Evolutionary conservation across 495 filamentous ascomycete species (phyloP).

Genomic region (Pyrenula massariospora): DNA sequence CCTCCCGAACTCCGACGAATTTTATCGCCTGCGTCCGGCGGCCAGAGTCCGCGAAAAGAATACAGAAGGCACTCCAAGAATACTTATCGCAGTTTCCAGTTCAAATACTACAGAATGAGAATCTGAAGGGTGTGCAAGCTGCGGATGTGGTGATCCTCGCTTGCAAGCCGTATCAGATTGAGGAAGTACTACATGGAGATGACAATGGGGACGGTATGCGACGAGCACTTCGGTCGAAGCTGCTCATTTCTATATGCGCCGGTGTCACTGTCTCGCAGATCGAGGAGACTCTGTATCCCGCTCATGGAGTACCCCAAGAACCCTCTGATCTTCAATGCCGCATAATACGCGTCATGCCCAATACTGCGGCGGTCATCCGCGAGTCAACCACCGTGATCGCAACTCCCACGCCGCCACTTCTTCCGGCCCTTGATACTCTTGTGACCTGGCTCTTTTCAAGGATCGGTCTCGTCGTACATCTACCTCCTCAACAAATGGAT

Average conservation of each 20-base stretch:
- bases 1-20: slow-evolving; percentile 46
- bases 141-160: slow-evolving; percentile 58
- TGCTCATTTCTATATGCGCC: slow-evolving; percentile 75
- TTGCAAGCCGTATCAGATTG: slow-evolving; percentile 69
- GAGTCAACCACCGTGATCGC: slow-evolving; percentile 74
- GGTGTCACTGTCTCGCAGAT: slow-evolving; percentile 63
- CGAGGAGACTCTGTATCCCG: slow-evolving; percentile 41
- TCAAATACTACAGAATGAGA: slow-evolving; percentile 9
- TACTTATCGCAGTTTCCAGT: slow-evolving; percentile 19
- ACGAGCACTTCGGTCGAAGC: slow-evolving; percentile 61
- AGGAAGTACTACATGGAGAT: slow-evolving; percentile 45
- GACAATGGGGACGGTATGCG: slow-evolving; percentile 39
- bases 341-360: slow-evolving; percentile 68
- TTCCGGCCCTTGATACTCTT: slow-evolving; percentile 30
- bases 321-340: slow-evolving; percentile 36
- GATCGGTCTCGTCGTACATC: slow-evolving; percentile 51
- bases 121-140: slow-evolving; percentile 36
- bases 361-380: slow-evolving; percentile 55
- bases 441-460: slow-evolving; percentile 65
- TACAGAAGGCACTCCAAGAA: slow-evolving; percentile 44
- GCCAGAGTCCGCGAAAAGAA: slow-evolving; percentile 46
- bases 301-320: slow-evolving; percentile 4
- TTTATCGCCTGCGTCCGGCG: slow-evolving; percentile 71
- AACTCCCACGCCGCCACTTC: slow-evolving; percentile 43
- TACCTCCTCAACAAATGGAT: slow-evolving; percentile 59